A percentile compares a stretch with the other conserved stretches of the same genome.
phyloP scores from a whole-genome alignment of 225 moss, liverwort and hornwort species.

The Antitrichia curtipendula region DNA sequence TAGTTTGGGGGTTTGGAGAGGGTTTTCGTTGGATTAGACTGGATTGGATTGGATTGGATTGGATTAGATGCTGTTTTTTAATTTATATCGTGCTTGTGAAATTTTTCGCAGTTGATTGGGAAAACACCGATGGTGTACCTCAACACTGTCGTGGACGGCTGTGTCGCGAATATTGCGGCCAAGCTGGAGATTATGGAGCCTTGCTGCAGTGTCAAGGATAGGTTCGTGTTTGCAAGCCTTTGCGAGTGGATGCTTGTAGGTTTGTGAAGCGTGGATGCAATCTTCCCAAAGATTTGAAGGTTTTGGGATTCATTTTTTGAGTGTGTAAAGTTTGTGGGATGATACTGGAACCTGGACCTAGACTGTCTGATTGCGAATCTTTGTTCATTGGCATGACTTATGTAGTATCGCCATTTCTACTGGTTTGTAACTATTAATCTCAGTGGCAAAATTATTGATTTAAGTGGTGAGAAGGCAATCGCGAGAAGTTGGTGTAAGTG shows the following conservation, averaged over 20 bases:
- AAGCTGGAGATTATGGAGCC: constrained; percentile 99
- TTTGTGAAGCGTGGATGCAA: background rate
- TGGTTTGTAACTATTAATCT: background rate
- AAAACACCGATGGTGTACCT: constrained; percentile 98
- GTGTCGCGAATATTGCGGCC: constrained; percentile 80
- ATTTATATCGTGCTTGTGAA: background rate
- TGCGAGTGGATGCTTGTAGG: background rate
- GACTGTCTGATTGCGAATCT: background rate
- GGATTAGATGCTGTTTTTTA: too few species aligned
- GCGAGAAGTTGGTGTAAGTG: background rate
- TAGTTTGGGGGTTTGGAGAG: background rate
- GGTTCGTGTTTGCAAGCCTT: constrained; percentile 26
- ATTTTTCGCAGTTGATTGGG: constrained; percentile 63
- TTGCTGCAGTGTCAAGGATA: constrained; percentile 95
- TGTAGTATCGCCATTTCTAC: background rate
- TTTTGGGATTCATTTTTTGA: background rate
- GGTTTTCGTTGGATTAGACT: background rate
- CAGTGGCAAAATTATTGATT: background rate
- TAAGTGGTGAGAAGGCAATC: background rate
- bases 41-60: background rate
- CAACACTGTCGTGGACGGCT: constrained; percentile 71
- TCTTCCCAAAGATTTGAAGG: background rate
- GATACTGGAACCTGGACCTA: background rate
- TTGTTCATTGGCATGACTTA: background rate
- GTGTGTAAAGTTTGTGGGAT: background rate